A percentile compares a stretch with the other conserved stretches of the same genome.
Evolutionary conservation across 768 basidiomycete genomes (phyloP).

Genomic region (Suillus discolor): DNA sequence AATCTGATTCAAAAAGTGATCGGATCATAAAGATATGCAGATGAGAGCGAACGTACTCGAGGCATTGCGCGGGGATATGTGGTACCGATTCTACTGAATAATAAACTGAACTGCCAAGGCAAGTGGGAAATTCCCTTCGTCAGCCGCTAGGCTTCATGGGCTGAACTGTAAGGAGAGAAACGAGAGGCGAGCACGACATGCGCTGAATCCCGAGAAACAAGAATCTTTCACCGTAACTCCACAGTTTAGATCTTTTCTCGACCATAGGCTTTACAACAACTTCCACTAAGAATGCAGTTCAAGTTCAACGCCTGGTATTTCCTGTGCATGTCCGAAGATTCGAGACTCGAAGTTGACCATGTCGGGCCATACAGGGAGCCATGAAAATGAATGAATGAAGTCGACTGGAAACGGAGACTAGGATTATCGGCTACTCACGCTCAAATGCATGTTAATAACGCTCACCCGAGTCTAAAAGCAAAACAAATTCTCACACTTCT

Average conservation of each 20-base stretch:
- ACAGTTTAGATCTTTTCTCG: neutral
- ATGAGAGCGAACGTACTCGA: neutral
- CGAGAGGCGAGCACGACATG: conserved; percentile 28
- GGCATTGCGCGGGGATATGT: neutral
- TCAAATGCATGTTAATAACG: neutral
- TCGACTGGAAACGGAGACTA: neutral
- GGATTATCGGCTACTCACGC: neutral
- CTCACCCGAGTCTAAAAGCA: neutral
- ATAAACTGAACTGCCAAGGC: conserved; percentile 40
- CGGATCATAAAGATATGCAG: neutral
- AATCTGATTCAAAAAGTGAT: neutral
- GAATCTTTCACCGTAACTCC: neutral
- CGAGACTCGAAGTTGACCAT: neutral
- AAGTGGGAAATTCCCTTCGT: conserved; percentile 13
- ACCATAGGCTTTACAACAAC: neutral
- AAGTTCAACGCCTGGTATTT: neutral
- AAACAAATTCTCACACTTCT: neutral
- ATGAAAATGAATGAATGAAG: neutral
- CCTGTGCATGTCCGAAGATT: neutral
- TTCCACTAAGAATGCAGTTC: neutral
- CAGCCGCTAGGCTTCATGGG: conserved; percentile 11
- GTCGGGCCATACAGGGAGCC: neutral
- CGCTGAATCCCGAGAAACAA: conserved; percentile 1
- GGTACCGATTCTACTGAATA: conserved; percentile 41
- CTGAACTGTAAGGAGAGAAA: conserved; percentile 22